A percentile compares a stretch with the other conserved stretches of the same genome.
phyloP scores from a whole-genome alignment of 1,284 basidiomycete species.

The Peniophora sp. region DNA sequence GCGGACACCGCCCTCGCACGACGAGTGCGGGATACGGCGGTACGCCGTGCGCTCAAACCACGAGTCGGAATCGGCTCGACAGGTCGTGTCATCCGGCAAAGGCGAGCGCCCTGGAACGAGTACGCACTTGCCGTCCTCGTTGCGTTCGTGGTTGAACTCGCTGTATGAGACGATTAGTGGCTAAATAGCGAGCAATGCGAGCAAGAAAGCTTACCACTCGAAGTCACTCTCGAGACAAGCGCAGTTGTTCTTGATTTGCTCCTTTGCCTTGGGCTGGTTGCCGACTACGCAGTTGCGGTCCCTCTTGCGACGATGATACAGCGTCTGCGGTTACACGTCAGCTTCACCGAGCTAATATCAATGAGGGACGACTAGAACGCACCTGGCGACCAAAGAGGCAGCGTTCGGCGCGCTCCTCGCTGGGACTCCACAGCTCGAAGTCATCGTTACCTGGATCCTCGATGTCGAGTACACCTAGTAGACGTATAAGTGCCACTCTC shows the following conservation, averaged over 20 bases:
- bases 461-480: slow-evolving; percentile 56
- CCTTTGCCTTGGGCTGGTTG: slow-evolving; percentile 44
- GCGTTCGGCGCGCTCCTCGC: slow-evolving; percentile 67
- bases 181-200: not conserved
- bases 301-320: slow-evolving; percentile 83
- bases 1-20: slow-evolving; percentile 69
- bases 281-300: slow-evolving; percentile 81
- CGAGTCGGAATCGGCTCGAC: slow-evolving; percentile 54
- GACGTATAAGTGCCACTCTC: slow-evolving; percentile 9
- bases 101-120: slow-evolving; percentile 62
- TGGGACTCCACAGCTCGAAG: slow-evolving; percentile 93
- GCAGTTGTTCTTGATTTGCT: slow-evolving; percentile 63
- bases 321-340: slow-evolving; percentile 57
- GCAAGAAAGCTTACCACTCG: slow-evolving; percentile 88
- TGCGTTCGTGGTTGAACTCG: slow-evolving; percentile 83
- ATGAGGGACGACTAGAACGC: slow-evolving; percentile 7
- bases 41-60: slow-evolving; percentile 93
- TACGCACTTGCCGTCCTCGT: slow-evolving; percentile 65
- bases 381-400: slow-evolving; percentile 87
- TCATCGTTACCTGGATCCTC: slow-evolving; percentile 79
- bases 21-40: slow-evolving; percentile 82
- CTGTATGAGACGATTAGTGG: slow-evolving; percentile 27
- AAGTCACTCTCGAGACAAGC: slow-evolving; percentile 72
- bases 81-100: slow-evolving; percentile 53
- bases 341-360: no score